Evolutionary conservation across 164 flowering plant genomes (phyloP).

Genomic region (Magnolia kwangsiensis): DNA sequence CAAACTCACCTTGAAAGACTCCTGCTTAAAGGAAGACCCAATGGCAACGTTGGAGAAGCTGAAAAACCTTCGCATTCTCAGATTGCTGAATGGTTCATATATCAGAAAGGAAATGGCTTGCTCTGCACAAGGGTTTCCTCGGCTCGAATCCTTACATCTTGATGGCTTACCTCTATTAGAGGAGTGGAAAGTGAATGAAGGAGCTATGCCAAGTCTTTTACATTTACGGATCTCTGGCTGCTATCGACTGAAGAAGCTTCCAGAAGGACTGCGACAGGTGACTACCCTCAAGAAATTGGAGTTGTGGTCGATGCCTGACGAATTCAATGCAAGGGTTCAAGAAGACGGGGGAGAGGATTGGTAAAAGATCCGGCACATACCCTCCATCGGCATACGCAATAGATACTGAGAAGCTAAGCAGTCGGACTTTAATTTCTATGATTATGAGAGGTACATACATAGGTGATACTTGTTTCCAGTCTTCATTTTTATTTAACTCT

Average conservation of each 20-base stretch:
- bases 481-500: too few relatives aligned
- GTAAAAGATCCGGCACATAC: background rate
- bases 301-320: background rate
- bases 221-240: constrained; percentile 1
- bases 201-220: background rate
- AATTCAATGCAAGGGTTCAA: background rate
- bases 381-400: background rate
- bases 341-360: background rate
- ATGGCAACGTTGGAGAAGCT: background rate
- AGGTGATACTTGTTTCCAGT: too few relatives aligned
- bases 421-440: too few relatives aligned
- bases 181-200: background rate
- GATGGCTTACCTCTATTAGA: too few relatives aligned
- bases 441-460: too few relatives aligned
- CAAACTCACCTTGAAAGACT: background rate
- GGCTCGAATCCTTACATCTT: background rate
- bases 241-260: constrained; percentile 19
- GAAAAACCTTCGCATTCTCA: background rate
- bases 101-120: background rate
- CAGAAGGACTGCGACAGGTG: constrained; percentile 26
- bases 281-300: constrained; percentile 13
- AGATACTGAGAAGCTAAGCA: too few relatives aligned
- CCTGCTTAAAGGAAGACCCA: background rate
- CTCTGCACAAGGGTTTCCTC: background rate
- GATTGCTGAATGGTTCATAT: background rate